phyloP scores from a whole-genome alignment of 1,284 basidiomycete genomes.

The Puccinia novopanici region DNA sequence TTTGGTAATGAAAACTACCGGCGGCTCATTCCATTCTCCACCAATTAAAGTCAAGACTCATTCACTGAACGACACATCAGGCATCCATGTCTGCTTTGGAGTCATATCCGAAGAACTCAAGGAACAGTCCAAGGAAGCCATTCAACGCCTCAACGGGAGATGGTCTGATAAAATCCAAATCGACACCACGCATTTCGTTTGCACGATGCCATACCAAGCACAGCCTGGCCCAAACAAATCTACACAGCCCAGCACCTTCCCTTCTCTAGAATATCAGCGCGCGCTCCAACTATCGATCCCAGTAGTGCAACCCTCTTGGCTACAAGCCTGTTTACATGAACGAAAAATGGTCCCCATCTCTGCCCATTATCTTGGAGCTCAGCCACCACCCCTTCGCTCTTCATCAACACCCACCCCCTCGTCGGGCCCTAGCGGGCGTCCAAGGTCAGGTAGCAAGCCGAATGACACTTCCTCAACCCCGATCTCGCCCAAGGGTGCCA shows the following conservation, averaged over 20 bases:
- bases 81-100: slow-evolving; percentile 87
- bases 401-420: slow-evolving; percentile 12
- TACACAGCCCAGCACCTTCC: slow-evolving; percentile 64
- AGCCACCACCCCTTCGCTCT: slow-evolving; percentile 26
- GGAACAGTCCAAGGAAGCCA: slow-evolving; percentile 73
- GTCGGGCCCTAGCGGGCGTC: neutral
- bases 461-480: slow-evolving; percentile 15
- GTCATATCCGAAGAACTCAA: slow-evolving; percentile 75
- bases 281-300: slow-evolving; percentile 86
- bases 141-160: slow-evolving; percentile 78
- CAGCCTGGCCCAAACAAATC: slow-evolving; percentile 36
- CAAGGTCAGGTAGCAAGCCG: slow-evolving; percentile 35
- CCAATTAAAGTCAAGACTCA: slow-evolving; percentile 79
- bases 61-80: slow-evolving; percentile 88
- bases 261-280: slow-evolving; percentile 83
- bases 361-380: slow-evolving; percentile 52
- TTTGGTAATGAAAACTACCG: slow-evolving; percentile 79
- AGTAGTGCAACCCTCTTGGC: slow-evolving; percentile 85
- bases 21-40: slow-evolving; percentile 83
- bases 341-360: slow-evolving; percentile 58
- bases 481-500: neutral
- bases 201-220: slow-evolving; percentile 73
- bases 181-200: slow-evolving; percentile 94
- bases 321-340: slow-evolving; percentile 77
- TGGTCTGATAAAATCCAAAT: slow-evolving; percentile 92